phyloP scores from a whole-genome alignment of 345 rosid genomes.

The Murraya koenigii region DNA sequence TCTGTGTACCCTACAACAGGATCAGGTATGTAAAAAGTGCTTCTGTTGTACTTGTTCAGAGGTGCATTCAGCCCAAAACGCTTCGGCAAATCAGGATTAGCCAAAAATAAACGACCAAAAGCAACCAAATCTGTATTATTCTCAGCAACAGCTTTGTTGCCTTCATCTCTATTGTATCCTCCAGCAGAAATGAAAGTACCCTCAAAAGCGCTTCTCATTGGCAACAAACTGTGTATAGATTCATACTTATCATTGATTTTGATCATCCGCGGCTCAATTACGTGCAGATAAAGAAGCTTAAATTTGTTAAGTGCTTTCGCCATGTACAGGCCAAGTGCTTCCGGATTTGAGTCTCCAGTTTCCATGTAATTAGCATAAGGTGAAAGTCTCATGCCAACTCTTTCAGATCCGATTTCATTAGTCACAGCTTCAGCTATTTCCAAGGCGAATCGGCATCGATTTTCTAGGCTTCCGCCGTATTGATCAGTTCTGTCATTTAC shows the following conservation, averaged over 20 bases:
- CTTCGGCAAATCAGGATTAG: slow-evolving; percentile 45
- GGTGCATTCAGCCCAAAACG: slow-evolving; percentile 37
- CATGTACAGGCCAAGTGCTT: slow-evolving; percentile 41
- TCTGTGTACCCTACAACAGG: slow-evolving; percentile 24
- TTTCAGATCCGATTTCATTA: not conserved
- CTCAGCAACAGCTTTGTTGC: slow-evolving; percentile 31
- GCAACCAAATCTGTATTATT: slow-evolving; percentile 15
- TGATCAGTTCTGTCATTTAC: slow-evolving; percentile 21
- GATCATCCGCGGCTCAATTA: slow-evolving; percentile 30
- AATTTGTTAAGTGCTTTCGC: slow-evolving; percentile 33
- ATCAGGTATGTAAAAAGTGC: too few relatives aligned
- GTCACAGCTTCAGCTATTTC: slow-evolving; percentile 28
- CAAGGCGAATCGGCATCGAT: too few relatives aligned
- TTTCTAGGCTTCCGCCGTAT: slow-evolving; percentile 9
- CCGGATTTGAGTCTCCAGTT: slow-evolving; percentile 37
- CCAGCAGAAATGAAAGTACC: slow-evolving; percentile 42
- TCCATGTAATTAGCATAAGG: slow-evolving; percentile 11
- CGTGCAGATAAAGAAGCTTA: slow-evolving; percentile 32
- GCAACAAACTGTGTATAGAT: slow-evolving; percentile 18
- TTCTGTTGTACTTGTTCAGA: slow-evolving; percentile 24
- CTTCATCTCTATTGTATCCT: slow-evolving; percentile 37
- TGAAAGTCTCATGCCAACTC: too few relatives aligned
- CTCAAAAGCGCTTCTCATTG: slow-evolving; percentile 37
- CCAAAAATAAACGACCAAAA: slow-evolving; percentile 26
- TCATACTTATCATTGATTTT: slow-evolving; percentile 29